Evolutionary conservation across 2,329 filamentous ascomycete genomes (phyloP), one percentile per base, ranked within the genome.

Genomic region (Cryphonectria carpinicola): DNA sequence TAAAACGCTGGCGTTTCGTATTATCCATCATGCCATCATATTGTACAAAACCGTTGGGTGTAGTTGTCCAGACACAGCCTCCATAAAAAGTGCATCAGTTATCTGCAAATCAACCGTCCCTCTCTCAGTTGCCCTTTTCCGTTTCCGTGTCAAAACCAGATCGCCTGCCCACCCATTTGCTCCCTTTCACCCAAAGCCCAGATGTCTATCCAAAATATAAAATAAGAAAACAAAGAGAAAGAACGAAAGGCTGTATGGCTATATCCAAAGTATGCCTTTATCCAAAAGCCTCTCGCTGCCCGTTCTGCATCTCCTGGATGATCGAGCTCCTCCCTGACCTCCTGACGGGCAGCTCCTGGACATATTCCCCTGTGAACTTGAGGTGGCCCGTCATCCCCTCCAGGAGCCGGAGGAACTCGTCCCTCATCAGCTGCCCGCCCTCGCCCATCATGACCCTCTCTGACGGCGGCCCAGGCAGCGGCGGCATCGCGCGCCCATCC

Each of bases 381-480:
- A 81, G 74, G 69, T 81, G 79, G 67, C 79, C 77, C 65, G 76
- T 74, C 72, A 81, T 80, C 54, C 78, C 78, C 49, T 75, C 75
- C 67, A 81, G 72, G 72, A 81, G 70, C 14, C 79, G 74, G 74
- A 78, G 74, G 41, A 80, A 76, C 72, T 80, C 79, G 10, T 77
- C 77, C 37, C 76, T 74, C 68, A 79, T 75, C 68, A 79, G 76
- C 39, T 79, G 76, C 17, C 78, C 74, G 32, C 75, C 76, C 60
- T 77, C 69, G 5, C 79, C 79, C 72, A 78, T 77, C 81, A 89
- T 85, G 56, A 88, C 86, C 66, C 82, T 81, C 2, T 82, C 78
- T 1, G 84, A 83, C 1, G 87, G 87, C 13, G 84, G 83, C 2
- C 79, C 79, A 4, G 83, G 85, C 35, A 81, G 79, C 2, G 79